These are phyloP conservation scores for Collybiopsis confluens DNA, from an alignment of 768 basidiomycete genomes.

Conservation along the genomic window DNA sequence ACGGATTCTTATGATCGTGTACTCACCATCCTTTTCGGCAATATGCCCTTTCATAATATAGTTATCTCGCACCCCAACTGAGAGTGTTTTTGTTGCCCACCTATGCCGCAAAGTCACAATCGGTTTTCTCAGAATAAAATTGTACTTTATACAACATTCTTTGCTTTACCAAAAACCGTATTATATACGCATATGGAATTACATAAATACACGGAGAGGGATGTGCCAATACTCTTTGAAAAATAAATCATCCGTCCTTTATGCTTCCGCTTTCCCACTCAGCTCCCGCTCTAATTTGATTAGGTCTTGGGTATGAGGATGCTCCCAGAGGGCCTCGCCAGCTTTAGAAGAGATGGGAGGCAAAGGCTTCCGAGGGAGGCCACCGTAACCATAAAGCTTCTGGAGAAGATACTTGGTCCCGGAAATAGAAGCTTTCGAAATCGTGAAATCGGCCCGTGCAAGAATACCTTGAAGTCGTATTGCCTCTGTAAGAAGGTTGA, in stretches of 20 bases:
- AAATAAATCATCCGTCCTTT: neutral
- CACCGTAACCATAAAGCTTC: conserved; percentile 78
- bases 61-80: too few species aligned
- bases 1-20: too few species aligned
- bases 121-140: too few species aligned
- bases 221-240: neutral
- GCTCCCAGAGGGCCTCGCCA: conserved; percentile 64
- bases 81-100: too few species aligned
- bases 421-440: conserved; percentile 69
- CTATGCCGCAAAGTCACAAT: too few species aligned
- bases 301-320: conserved; percentile 67
- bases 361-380: conserved; percentile 73
- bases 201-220: too few species aligned
- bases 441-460: conserved; percentile 76
- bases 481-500: conserved; percentile 59
- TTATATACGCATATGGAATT: too few species aligned
- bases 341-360: conserved; percentile 54
- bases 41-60: too few species aligned
- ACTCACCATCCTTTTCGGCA: too few species aligned
- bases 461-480: conserved; percentile 76
- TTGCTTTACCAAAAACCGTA: too few species aligned
- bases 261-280: conserved; percentile 30
- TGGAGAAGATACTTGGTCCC: conserved; percentile 83
- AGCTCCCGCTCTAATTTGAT: conserved; percentile 59
- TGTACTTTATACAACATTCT: too few species aligned